These are phyloP conservation scores for Diaporthe ampelina DNA, from an alignment of 2,329 filamentous ascomycete genomes.

Conservation along the genomic window DNA sequence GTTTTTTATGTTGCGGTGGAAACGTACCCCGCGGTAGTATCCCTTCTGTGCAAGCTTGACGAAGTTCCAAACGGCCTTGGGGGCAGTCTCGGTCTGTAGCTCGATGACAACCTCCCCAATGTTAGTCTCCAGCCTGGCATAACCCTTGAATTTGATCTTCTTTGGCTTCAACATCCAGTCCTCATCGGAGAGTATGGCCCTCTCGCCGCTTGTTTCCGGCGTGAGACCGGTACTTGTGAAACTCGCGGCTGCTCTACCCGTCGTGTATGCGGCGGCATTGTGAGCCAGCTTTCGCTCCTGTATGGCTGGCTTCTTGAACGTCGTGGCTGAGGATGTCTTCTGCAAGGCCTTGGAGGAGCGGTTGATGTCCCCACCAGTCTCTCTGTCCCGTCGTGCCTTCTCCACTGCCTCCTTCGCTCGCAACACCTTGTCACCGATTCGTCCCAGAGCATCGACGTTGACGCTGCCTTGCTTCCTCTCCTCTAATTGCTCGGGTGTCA, in stretches of 20 bases:
- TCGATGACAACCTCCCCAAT: constrained; percentile 89
- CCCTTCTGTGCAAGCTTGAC: constrained; percentile 88
- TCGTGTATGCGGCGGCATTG: constrained; percentile 92
- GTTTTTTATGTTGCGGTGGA: constrained; percentile 93
- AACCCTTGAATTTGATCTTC: constrained; percentile 90
- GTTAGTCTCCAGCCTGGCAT: constrained; percentile 89
- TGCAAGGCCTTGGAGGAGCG: constrained; percentile 59
- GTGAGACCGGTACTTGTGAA: constrained; percentile 96
- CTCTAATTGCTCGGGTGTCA: constrained; percentile 78
- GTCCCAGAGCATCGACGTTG: constrained; percentile 85
- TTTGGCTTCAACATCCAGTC: constrained; percentile 96
- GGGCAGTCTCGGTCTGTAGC: constrained; percentile 90
- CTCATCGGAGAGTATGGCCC: constrained; percentile 90
- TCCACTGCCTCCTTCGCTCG: constrained; percentile 96
- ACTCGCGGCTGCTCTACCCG: constrained; percentile 89
- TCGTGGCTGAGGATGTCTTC: constrained; percentile 46
- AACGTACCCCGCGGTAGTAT: constrained; percentile 87
- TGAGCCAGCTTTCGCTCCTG: constrained; percentile 75
- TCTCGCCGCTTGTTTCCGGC: constrained; percentile 88
- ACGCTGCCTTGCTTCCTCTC: constrained; percentile 77
- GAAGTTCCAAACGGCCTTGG: constrained; percentile 98
- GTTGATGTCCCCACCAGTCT: constrained; percentile 72
- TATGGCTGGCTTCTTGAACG: constrained; percentile 60
- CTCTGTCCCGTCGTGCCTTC: constrained; percentile 82
- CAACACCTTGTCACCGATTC: constrained; percentile 83